Base-by-base conservation (phyloP, 2,329 filamentous ascomycete genomes). In the Niveomyces coronatus region DNA sequence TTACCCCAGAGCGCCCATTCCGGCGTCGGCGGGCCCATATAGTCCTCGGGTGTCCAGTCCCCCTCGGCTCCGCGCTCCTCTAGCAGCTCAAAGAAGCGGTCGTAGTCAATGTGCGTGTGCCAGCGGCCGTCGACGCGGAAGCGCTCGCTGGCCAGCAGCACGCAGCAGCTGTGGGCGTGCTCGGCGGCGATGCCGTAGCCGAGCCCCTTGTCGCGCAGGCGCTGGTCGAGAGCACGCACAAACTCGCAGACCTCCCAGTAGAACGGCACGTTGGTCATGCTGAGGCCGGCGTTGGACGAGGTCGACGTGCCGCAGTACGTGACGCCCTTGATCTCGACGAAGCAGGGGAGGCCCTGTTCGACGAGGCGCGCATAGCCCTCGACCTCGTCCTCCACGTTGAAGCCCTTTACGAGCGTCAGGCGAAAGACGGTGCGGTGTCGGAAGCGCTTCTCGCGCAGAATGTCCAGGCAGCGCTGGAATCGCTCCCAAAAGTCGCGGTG, bases 401-500 rank as follows among this genome's bases (percentile, higher is more conserved):
- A 96, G 3, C 88, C 89, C 64, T 96, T 96, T 55, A 96, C 91
- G 3, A 98, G 78, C 0, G 89, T 96, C 4, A 96, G 72, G 2
- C 91, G 79, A 68, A 94, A 96, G 4, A 96, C 91, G 5, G 91
- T 96, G 39, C 89, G 80, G 56, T 95, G 89, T 39, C 79, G 72
- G 65, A 85, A 82, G 28, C 89, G 76, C 60, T 85, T 83, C 57
- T 84, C 82, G 13, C 84, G 76, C 16, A 96, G 65, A 45, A 98
- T 94, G 43, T 93, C 86, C 23, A 96, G 73, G 54, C 91, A 96
- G 22, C 82, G 73, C 54, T 85, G 79, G 71, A 96, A 95, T 5
- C 91, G 79, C 62, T 95, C 88, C 91, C 89, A 96, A 62, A 94
- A 98, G 62, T 96, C 89, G 35, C 91, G 78, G 62, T 96, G 88